Evolutionary conservation across 495 filamentous ascomycete species (phyloP), one percentile per base, ranked within the genome.

Genomic region (Penicillium longicatenatum): DNA sequence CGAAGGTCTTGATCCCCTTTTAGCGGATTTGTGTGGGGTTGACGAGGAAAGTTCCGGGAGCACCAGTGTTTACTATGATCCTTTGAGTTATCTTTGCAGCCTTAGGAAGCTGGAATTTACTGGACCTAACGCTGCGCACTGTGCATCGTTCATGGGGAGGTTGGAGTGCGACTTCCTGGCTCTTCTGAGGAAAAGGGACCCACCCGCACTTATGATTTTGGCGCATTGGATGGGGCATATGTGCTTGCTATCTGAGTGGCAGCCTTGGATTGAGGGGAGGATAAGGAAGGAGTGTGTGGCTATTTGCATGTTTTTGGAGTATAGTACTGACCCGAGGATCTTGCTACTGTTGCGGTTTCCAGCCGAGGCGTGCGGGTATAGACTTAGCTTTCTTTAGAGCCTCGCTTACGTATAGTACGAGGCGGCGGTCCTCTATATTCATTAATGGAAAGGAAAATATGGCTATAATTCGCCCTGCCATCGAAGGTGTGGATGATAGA

Each of bases 301-400:
- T 11, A 81, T 82, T 51, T 79, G 76, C 58, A 73, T 70, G 63
- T 79, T 73, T 52, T 58, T 82, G 41, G 70, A 75, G 35, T 41
- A 60, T 24, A 68, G 56, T 46, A 52, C 55, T 6, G 56, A 75
- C 45, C 51, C 63, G 1, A 50, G 57, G 19, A 49, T 76, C 30
- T 49, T 61, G 37, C 44, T 42, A 11, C 44, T 71, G 59, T 16
- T 73, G 39, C 55, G 54, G 17, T 67, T 70, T 66, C 75, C 96
- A 52, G 91, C 92, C 1, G 85, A 88, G 69, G 79, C 86, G 12
- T 86, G 95, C 54, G 92, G 92, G 24, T 92, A 93, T 54, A 86
- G 92, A n/a, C 37, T 24, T 1, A 14, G 35, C 31, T n/a, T 26
- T 52, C 24, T 41, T n/a, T n/a, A 22, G 20, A 39, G 5, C 8